These are phyloP conservation scores for Circinella minor DNA, from an alignment of 371 early-diverging fungal genomes.

Conservation along the genomic window DNA sequence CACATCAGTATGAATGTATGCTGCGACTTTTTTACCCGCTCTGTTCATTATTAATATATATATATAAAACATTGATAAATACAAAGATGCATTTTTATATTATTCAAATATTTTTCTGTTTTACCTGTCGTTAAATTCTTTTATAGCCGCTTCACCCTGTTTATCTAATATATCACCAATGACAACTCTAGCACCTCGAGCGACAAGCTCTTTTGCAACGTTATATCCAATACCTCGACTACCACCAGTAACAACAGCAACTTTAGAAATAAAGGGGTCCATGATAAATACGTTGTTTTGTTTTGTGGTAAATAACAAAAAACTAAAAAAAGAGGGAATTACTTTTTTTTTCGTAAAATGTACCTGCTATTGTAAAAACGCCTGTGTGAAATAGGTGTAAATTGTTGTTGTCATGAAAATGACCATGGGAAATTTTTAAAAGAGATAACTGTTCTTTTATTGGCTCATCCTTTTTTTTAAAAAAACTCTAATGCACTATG, in stretches of 20 bases:
- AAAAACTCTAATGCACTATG: no score
- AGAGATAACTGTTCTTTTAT: no score
- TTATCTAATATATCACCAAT: conserved; percentile 62
- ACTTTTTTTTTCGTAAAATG: no score
- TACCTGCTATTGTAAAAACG: no score
- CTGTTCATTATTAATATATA: conserved; percentile 5
- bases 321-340: no score
- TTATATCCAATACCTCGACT: conserved; percentile 68
- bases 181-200: conserved; percentile 61
- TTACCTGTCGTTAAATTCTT: conserved; percentile 40
- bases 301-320: background rate
- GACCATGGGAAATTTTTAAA: no score
- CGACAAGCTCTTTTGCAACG: conserved; percentile 52
- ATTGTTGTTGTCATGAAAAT: no score
- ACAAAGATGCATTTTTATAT: no score
- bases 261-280: conserved; percentile 36
- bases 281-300: background rate
- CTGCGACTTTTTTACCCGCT: conserved; percentile 24
- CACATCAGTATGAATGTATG: conserved; percentile 62
- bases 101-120: no score
- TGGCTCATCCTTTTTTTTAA: no score
- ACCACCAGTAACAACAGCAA: conserved; percentile 73
- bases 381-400: no score
- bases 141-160: conserved; percentile 38
- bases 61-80: no score